Base-by-base conservation (phyloP, 768 basidiomycete species). In the Kwoniella sp. region DNA sequence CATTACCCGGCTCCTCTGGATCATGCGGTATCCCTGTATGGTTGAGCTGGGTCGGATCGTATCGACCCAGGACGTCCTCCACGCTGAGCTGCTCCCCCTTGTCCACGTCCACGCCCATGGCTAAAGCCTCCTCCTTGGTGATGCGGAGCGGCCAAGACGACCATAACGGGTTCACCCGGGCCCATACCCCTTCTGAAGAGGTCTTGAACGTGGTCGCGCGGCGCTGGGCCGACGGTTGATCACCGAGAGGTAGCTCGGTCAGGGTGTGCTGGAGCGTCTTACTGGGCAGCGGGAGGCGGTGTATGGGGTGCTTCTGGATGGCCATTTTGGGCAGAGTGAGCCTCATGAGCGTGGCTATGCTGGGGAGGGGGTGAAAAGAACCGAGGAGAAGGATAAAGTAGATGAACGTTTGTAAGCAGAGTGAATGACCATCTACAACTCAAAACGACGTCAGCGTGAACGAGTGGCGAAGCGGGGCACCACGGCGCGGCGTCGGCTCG, bases 61-160 rank as follows among this genome's bases (percentile, higher is more conserved):
- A 79, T 6, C 79, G 76, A 11, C 77, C 68, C 29, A 93, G 79
- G 85, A 89, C 91, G 59, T 80, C 77, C 71, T 91, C 92, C 23
- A 92, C 81, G 20, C 54, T 63, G 61, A 84, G 80, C 5, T 77
- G 78, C 0, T 74, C 77, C 54, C 83, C 81, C 70, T 84, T 81
- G n/a, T 78, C 74, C 4, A 71, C 70, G 25, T 79, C 76, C 3
- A 76, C 79, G 0, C 76, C 79, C 64, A 83, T 80, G 69, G 84
- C 82, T n/a, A 78, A 72, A 7, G 69, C 71, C n/a, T 79, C 77
- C n/a, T 80, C 72, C 36, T 79, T 78, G 27, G 74, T 71, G 3
- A 93, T 83, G 27, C 83, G 77, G 72, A 86, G 89, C 0, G 92
- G 93, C 73, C 95, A 96, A 2, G 84, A 76, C 0, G 86, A 55